Percentiles rank a stretch among this genome's conserved stretches.
Evolutionary conservation across 2,329 filamentous ascomycete species (phyloP).

Genomic region (Aspergillus pseudonomiae): DNA sequence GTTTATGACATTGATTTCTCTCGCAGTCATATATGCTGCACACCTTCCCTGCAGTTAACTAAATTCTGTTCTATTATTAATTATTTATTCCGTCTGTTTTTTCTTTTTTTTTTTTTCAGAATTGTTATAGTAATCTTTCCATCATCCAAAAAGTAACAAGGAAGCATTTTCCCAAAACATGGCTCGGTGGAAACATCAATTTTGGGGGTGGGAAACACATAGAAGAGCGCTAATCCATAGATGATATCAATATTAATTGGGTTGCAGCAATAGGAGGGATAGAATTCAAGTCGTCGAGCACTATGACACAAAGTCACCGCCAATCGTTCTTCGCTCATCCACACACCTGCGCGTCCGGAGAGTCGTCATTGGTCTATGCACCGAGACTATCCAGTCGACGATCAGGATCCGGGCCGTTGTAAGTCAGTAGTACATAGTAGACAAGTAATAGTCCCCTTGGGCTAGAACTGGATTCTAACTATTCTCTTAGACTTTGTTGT

Average conservation of each 20-base stretch:
- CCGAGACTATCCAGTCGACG: not conserved
- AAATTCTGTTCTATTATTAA: not conserved
- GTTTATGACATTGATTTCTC: not conserved
- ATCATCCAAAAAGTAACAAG: not conserved
- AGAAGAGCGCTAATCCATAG: not conserved
- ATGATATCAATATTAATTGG: not conserved
- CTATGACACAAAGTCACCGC: not conserved
- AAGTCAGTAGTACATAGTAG: not conserved
- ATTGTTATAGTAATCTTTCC: not conserved
- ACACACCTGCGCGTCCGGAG: constrained; percentile 25
- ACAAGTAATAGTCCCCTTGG: not conserved
- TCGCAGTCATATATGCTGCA: not conserved
- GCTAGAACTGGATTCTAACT: not conserved
- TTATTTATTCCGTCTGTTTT: not conserved
- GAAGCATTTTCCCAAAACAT: not conserved
- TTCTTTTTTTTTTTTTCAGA: not conserved
- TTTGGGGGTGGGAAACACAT: not conserved
- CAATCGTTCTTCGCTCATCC: constrained; percentile 13
- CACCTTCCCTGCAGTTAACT: not conserved
- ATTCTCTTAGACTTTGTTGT: not conserved
- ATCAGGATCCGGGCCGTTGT: not conserved
- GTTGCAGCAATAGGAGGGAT: not conserved
- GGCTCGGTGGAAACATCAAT: not conserved
- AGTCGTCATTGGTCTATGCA: constrained; percentile 28
- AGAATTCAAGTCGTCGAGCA: not conserved